phyloP scores from a whole-genome alignment of 2,329 filamentous ascomycete genomes.

The Colletotrichum salicis region DNA sequence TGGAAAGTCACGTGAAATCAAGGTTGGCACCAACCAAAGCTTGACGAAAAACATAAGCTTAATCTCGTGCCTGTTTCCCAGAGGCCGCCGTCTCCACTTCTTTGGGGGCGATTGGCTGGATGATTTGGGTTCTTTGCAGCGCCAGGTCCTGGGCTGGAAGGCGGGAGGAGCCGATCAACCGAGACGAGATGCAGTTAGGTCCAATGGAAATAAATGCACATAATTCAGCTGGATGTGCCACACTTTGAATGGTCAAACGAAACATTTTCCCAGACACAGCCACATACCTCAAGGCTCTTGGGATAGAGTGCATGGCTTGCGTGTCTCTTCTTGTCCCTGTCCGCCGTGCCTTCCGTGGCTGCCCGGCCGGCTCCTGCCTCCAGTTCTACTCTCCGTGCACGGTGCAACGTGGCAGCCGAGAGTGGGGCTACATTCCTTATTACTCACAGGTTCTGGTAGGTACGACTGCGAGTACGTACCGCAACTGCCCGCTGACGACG shows the following conservation, averaged over 20 bases:
- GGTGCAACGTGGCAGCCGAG: background rate
- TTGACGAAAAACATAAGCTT: constrained; percentile 25
- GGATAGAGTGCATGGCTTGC: background rate
- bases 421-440: background rate
- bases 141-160: background rate
- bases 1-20: constrained; percentile 3
- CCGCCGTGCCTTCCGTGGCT: background rate
- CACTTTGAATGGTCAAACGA: background rate
- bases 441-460: background rate
- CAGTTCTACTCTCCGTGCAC: background rate
- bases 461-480: fast-evolving
- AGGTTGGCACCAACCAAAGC: background rate
- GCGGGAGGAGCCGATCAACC: constrained; percentile 19
- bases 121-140: background rate
- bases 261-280: background rate
- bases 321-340: background rate
- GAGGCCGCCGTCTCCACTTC: constrained; percentile 12
- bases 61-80: constrained; percentile 10
- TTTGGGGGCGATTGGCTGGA: background rate
- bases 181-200: background rate
- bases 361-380: background rate
- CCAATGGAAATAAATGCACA: background rate
- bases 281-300: background rate
- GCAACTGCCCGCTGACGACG: constrained; percentile 5
- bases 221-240: background rate